phyloP scores from a whole-genome alignment of 306 rosid species.

The Arachis stenosperma region DNA sequence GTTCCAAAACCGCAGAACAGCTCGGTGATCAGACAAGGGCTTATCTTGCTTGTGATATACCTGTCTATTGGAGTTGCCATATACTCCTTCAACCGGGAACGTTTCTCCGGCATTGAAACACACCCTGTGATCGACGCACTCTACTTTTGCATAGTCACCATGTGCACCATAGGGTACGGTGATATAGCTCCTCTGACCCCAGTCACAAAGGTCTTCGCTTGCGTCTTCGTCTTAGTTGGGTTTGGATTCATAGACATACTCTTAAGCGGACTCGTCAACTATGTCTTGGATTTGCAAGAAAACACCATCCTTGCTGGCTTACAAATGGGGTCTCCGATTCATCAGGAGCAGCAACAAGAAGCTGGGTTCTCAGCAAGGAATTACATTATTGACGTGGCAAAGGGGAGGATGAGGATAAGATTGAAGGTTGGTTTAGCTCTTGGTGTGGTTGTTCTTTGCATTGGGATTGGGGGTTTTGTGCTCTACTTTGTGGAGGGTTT shows the following conservation, averaged over 20 bases:
- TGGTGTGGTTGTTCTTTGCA: slow-evolving; percentile 75
- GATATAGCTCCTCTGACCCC: slow-evolving; percentile 76
- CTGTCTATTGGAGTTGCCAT: slow-evolving; percentile 67
- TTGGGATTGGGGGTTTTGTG: slow-evolving; percentile 68
- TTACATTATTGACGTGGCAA: slow-evolving; percentile 75
- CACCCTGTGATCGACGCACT: slow-evolving; percentile 81
- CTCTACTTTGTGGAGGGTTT: slow-evolving; percentile 65
- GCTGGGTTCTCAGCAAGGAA: slow-evolving; percentile 58
- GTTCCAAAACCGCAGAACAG: slow-evolving; percentile 55
- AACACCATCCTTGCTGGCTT: slow-evolving; percentile 57
- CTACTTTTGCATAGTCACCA: slow-evolving; percentile 79
- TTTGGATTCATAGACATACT: slow-evolving; percentile 78
- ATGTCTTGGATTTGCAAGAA: slow-evolving; percentile 77
- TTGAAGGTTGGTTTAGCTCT: slow-evolving; percentile 86
- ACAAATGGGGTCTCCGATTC: slow-evolving; percentile 42
- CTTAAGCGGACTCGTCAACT: slow-evolving; percentile 77
- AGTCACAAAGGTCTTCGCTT: slow-evolving; percentile 62
- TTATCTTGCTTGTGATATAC: slow-evolving; percentile 55
- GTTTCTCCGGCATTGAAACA: slow-evolving; percentile 69
- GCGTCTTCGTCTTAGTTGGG: slow-evolving; percentile 76
- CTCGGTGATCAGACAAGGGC: slow-evolving; percentile 66
- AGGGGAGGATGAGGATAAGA: slow-evolving; percentile 88
- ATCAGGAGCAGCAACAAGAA: neutral
- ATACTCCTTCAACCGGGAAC: slow-evolving; percentile 63
- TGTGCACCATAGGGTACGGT: slow-evolving; percentile 88